Conservation (phyloP, 31 red algal genomes). For the Odonthalia washingtoniensis region DNA sequence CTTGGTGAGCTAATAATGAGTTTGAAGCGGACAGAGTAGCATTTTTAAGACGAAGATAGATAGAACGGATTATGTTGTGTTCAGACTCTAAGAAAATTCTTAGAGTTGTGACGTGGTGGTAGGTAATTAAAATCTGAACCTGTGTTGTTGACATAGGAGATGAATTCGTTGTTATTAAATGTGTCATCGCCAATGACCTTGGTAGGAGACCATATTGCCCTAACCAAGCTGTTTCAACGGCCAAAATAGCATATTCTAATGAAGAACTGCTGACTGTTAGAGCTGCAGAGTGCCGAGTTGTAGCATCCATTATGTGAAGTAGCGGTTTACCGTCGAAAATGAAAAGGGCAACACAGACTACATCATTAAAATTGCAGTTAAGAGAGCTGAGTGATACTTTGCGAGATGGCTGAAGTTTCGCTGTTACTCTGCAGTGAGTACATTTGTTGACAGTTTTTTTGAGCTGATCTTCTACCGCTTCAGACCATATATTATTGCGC, state of each 20-base stretch:
- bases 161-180: background rate
- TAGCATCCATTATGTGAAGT: no score
- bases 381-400: constrained; percentile 12
- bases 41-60: background rate
- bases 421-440: constrained; percentile 2
- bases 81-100: background rate
- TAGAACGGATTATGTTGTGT: background rate
- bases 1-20: background rate
- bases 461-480: constrained; percentile 23
- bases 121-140: background rate
- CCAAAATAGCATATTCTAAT: background rate
- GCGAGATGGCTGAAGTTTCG: background rate
- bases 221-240: background rate
- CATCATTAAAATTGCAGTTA: no score
- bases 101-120: background rate
- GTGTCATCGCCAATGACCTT: background rate
- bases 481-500: constrained; percentile 43
- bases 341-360: no score
- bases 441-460: background rate
- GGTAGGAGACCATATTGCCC: background rate
- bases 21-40: background rate
- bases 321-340: no score
- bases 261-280: background rate
- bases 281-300: background rate
- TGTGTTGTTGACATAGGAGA: background rate